Evolutionary conservation across 495 filamentous ascomycete genomes (phyloP).

Genomic region (Penicillium robsamsonii): DNA sequence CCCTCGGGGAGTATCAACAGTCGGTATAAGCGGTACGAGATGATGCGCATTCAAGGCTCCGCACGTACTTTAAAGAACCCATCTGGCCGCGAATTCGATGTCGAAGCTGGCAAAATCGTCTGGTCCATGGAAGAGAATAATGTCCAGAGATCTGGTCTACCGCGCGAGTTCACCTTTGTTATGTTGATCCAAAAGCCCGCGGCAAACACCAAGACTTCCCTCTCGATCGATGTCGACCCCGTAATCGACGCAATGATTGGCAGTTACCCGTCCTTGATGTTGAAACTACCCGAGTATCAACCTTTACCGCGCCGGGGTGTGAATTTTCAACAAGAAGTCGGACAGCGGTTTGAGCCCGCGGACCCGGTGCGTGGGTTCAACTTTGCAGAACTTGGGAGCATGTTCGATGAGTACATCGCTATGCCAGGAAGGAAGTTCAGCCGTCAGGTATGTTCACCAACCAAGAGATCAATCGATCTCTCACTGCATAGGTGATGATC

Average conservation of each 20-base stretch:
- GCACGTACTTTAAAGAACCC: slow-evolving; percentile 40
- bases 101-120: slow-evolving; percentile 46
- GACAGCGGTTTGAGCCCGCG: slow-evolving; percentile 40
- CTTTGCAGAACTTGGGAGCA: slow-evolving; percentile 37
- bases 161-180: slow-evolving; percentile 56
- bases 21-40: slow-evolving; percentile 47
- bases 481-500: background rate
- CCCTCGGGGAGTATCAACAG: slow-evolving; percentile 40
- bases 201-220: slow-evolving; percentile 27
- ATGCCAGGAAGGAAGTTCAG: slow-evolving; percentile 41
- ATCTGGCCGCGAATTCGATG: slow-evolving; percentile 34
- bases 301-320: slow-evolving; percentile 28
- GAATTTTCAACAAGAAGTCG: slow-evolving; percentile 36
- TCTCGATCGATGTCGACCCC: slow-evolving; percentile 41
- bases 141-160: slow-evolving; percentile 50
- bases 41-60: slow-evolving; percentile 56
- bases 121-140: slow-evolving; percentile 55
- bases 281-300: slow-evolving; percentile 29
- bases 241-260: slow-evolving; percentile 36
- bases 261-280: slow-evolving; percentile 34
- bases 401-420: slow-evolving; percentile 43
- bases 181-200: slow-evolving; percentile 47
- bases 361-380: slow-evolving; percentile 36
- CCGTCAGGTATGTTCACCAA: slow-evolving; percentile 24
- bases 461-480: background rate